Percentiles rank a stretch among this genome's conserved stretches.
These are phyloP conservation scores for Dactylella cylindrospora DNA, from an alignment of 2,329 filamentous ascomycete species.

Conservation along the genomic window DNA sequence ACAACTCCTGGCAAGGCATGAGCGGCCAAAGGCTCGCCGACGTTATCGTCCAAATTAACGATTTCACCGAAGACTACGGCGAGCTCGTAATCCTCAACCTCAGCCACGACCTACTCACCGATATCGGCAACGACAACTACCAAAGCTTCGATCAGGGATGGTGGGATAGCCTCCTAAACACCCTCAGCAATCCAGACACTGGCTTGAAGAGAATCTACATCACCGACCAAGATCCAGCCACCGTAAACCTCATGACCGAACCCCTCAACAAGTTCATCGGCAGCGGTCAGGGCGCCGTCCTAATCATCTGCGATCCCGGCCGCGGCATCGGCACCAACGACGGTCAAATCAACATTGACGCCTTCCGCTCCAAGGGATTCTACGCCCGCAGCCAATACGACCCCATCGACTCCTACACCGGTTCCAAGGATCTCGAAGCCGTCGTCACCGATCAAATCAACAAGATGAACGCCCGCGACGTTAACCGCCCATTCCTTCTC, in stretches of 20 bases:
- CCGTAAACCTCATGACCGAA: slow-evolving; percentile 50
- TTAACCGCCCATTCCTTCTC: slow-evolving; percentile 2
- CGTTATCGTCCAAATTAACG: slow-evolving; percentile 55
- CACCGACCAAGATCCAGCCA: slow-evolving; percentile 14
- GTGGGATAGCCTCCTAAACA: slow-evolving; percentile 55
- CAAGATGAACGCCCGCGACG: slow-evolving; percentile 11
- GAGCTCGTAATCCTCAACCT: slow-evolving; percentile 57
- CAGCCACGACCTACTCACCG: slow-evolving; percentile 55
- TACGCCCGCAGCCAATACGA: slow-evolving; percentile 14
- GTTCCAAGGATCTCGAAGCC: background rate
- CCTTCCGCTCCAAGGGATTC: slow-evolving; percentile 7
- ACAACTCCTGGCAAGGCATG: slow-evolving; percentile 54
- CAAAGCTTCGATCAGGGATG: slow-evolving; percentile 52
- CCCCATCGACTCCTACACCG: background rate
- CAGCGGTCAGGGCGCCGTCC: slow-evolving; percentile 50
- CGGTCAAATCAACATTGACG: too few species aligned
- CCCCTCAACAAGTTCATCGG: slow-evolving; percentile 52
- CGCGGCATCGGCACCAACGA: slow-evolving; percentile 49
- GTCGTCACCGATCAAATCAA: slow-evolving; percentile 3
- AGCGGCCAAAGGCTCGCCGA: slow-evolving; percentile 55
- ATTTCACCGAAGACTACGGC: slow-evolving; percentile 54
- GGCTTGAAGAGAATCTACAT: slow-evolving; percentile 51
- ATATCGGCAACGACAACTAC: slow-evolving; percentile 51
- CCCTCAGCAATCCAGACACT: slow-evolving; percentile 54
- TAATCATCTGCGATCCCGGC: slow-evolving; percentile 51